Evolutionary conservation across 2,329 filamentous ascomycete genomes (phyloP).

Genomic region (Metarhizium sp.): DNA sequence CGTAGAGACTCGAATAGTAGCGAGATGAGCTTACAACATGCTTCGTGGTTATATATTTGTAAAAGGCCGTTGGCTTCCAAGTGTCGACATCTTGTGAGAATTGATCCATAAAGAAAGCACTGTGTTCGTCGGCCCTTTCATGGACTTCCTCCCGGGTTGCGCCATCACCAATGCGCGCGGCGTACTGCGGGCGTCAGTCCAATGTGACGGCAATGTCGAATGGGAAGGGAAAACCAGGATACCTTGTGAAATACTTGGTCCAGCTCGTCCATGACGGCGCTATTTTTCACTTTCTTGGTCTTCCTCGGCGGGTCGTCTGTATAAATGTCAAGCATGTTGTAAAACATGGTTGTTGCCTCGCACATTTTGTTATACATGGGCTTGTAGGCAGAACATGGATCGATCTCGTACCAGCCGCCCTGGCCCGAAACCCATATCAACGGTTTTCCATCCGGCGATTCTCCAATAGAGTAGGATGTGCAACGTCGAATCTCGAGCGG

Average conservation of each 20-base stretch:
- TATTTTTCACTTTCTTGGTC: constrained; percentile 19
- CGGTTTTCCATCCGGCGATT: constrained; percentile 37
- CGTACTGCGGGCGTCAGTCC: constrained; percentile 30
- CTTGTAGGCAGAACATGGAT: constrained; percentile 47
- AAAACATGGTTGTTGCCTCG: constrained; percentile 55
- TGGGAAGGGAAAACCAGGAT: neutral
- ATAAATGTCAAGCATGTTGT: constrained; percentile 51
- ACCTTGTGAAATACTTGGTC: constrained; percentile 21
- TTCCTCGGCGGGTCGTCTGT: constrained; percentile 20
- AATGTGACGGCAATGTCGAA: neutral
- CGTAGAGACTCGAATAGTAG: constrained; percentile 2
- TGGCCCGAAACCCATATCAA: constrained; percentile 51
- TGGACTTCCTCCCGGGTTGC: constrained; percentile 39
- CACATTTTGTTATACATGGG: constrained; percentile 49
- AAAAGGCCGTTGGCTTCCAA: constrained; percentile 38
- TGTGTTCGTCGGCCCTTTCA: constrained; percentile 36
- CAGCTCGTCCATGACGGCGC: constrained; percentile 19
- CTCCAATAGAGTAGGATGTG: constrained; percentile 42
- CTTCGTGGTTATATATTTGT: constrained; percentile 35
- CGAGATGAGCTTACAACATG: constrained; percentile 26
- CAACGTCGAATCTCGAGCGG: constrained; percentile 46
- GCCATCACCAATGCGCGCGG: constrained; percentile 42
- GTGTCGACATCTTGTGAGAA: constrained; percentile 30
- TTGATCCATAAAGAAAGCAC: constrained; percentile 42
- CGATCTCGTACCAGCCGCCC: constrained; percentile 61